Evolutionary conservation across 148 eudicot genomes (phyloP), one percentile per base, ranked within the genome.

Genomic region (Agrostemma githago): DNA sequence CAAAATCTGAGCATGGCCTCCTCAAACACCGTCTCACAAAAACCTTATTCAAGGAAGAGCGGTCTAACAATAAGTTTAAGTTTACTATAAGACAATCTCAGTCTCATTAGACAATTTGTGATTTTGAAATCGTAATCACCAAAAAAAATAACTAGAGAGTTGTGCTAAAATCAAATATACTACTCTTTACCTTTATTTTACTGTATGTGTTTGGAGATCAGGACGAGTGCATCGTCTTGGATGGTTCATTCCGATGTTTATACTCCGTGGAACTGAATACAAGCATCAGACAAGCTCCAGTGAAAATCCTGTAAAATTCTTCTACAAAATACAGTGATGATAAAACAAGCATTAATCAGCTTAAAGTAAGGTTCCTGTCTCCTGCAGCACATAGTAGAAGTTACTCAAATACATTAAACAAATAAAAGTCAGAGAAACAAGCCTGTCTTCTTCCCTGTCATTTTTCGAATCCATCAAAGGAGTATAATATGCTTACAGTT

Each of bases 311-410:
- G 54, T 48, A 48, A 9, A 48, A 0, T 48, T 48, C 54, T 48
- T 12, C 7, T 48, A 48, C 11, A 48, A 48, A 51, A 51, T 51
- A 51, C 0, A 12, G 56, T 51, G 56, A 9, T 51, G 56, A 51
- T 51, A 12, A 8, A 51, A 51, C 14, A 51, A 51, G 12, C 69
- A 62, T 26, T 26, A 53, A 19, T 14, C 16, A 3, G 41, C 63
- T 53, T 53, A 11, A 71, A 71, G 60, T 71, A 71, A 43, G 62
- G 73, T 61, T 72, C 17, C 6, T 60, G 66, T 72, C 54, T 21
- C 66, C 56, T 51, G 56, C 3, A 51, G 11, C 56, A 11, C 56
- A 26, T 26, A 26, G 34, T 12, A 51, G 3, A 11, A 51, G 14
- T 3, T 51, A 51, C 15, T 57, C 19, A 4, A 51, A 43, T 42